phyloP scores from a whole-genome alignment of 1,284 basidiomycete species.

The Fomitopsis palustris region DNA sequence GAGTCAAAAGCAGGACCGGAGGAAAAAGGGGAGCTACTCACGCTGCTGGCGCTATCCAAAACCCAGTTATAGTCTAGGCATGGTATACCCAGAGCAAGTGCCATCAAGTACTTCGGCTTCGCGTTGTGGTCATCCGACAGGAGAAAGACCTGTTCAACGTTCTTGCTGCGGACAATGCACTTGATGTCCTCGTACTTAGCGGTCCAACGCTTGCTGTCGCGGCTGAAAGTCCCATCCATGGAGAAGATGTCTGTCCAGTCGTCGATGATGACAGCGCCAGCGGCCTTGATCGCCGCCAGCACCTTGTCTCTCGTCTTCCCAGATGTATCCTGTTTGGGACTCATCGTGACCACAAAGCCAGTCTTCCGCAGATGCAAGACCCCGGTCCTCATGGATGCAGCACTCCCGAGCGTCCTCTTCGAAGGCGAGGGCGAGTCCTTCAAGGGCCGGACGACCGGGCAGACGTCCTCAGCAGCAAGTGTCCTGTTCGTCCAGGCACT shows the following conservation, averaged over 20 bases:
- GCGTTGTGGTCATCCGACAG: slow-evolving; percentile 60
- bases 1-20: background rate
- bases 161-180: slow-evolving; percentile 36
- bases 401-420: slow-evolving; percentile 30
- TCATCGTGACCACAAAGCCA: slow-evolving; percentile 35
- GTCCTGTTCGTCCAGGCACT: slow-evolving; percentile 52
- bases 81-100: slow-evolving; percentile 83
- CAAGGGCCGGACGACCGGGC: slow-evolving; percentile 32
- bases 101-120: slow-evolving; percentile 78
- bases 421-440: slow-evolving; percentile 44
- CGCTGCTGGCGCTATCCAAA: slow-evolving; percentile 37
- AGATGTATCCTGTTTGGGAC: slow-evolving; percentile 17
- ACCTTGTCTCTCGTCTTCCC: slow-evolving; percentile 35
- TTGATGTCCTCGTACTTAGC: slow-evolving; percentile 43
- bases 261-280: slow-evolving; percentile 61
- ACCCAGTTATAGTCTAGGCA: slow-evolving; percentile 72
- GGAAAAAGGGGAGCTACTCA: slow-evolving; percentile 16
- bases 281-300: slow-evolving; percentile 41
- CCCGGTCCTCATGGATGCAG: slow-evolving; percentile 27
- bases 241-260: slow-evolving; percentile 66
- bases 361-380: slow-evolving; percentile 40
- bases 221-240: slow-evolving; percentile 47
- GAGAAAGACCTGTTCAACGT: slow-evolving; percentile 61
- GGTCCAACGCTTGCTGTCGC: slow-evolving; percentile 48
- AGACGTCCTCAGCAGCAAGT: slow-evolving; percentile 37